Evolutionary conservation across 176 grass and related monocot genomes (phyloP).

Genomic region (Avena insularis): DNA sequence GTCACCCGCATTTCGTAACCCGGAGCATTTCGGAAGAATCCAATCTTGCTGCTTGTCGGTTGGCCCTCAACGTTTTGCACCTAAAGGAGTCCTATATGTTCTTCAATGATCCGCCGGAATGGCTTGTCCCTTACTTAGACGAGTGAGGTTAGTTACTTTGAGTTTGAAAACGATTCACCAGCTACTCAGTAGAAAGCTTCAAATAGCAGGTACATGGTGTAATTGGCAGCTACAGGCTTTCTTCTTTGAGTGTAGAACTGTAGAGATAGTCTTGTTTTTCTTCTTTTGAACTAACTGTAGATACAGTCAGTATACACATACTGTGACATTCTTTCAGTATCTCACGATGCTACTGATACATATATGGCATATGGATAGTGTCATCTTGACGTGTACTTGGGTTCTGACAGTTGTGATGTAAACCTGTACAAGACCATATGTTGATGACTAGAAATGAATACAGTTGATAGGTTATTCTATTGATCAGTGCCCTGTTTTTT

Average conservation of each 20-base stretch:
- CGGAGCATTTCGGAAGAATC: background rate
- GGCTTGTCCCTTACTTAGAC: slow-evolving; percentile 34
- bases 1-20: background rate
- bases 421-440: background rate
- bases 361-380: slow-evolving; percentile 1
- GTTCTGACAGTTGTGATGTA: background rate
- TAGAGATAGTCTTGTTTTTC: background rate
- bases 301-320: background rate
- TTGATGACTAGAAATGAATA: background rate
- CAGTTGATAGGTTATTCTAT: background rate
- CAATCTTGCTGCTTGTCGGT: background rate
- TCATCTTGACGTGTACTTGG: background rate
- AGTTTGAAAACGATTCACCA: background rate
- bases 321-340: background rate
- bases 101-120: background rate
- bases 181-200: slow-evolving; percentile 20
- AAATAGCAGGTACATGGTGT: background rate
- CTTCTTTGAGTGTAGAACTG: slow-evolving; percentile 1
- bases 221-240: slow-evolving; percentile 8
- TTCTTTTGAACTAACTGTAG: slow-evolving; percentile 6
- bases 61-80: background rate
- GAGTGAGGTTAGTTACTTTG: slow-evolving; percentile 1
- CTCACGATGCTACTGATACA: background rate
- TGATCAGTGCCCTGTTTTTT: background rate
- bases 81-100: background rate